Evolutionary conservation across 2,329 filamentous ascomycete species (phyloP), one percentile per base, ranked within the genome.

Genomic region (Verticillium isaacii): DNA sequence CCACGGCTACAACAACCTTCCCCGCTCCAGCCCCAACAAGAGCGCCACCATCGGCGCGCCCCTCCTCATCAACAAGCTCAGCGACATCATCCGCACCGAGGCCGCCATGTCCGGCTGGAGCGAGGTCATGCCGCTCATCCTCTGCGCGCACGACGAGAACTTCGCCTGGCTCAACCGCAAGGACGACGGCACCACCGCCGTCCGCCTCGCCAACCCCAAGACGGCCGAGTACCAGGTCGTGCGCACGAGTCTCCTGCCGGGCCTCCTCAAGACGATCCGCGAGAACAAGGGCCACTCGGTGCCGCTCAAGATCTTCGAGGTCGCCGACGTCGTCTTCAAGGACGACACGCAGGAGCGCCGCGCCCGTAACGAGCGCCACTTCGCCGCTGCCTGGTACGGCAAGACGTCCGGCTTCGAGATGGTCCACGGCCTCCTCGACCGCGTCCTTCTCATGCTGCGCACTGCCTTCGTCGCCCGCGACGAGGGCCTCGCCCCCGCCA

Each of bases 61-160:
- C 11, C 83, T 98, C 11, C 86, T 88, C 63, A 89, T 99, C 77
- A 99, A 99, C 84, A 98, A 97, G 79, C 89, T 99, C 50, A 85
- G 85, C 64, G 96, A 99, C 71, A 96, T 98, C 68, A 86, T 98
- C 63, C 90, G 95, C 60, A 80, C 88, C 60, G 95, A 99, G 76
- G 86, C 91, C 58, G 94, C 93, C 60, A 95, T 97, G 87, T 90
- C 94, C 6, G 95, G 95, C 63, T 99, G 95, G 95, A 89, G 87
- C 61, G 95, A 99, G 80, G 94, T 97, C 61, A 89, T 99, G 85
- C 94, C 95, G 32, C 83, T 99, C 32, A 98, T 97, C 68, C 86
- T 99, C 61, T 99, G 95, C 83, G 96, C 92, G 56, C 93, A 97
- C 75, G 94, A 98, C 72, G 95, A 99, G 83, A 99, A 99, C 80